Evolutionary conservation across 805 yeast genomes (phyloP).

Genomic region (Peterozyma xylosa): DNA sequence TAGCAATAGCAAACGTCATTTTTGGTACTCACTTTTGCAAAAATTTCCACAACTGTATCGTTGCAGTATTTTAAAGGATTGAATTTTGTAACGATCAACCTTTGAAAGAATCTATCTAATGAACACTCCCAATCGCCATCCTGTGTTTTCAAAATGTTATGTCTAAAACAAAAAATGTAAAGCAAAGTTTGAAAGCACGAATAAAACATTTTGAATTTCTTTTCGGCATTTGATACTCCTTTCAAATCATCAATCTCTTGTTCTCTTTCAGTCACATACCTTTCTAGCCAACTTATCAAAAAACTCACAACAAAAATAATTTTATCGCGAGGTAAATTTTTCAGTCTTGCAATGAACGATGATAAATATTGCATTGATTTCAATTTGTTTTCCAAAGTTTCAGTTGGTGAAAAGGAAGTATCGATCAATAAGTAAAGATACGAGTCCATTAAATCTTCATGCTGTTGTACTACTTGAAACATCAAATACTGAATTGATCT

Average conservation of each 20-base stretch:
- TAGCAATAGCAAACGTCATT: slow-evolving; percentile 90
- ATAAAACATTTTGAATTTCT: slow-evolving; percentile 78
- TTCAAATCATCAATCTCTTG: slow-evolving; percentile 58
- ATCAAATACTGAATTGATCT: slow-evolving; percentile 79
- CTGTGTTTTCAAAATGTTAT: slow-evolving; percentile 42
- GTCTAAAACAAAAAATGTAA: slow-evolving; percentile 88
- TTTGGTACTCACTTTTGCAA: slow-evolving; percentile 86
- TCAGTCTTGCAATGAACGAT: slow-evolving; percentile 85
- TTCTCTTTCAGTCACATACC: slow-evolving; percentile 80
- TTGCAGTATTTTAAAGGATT: slow-evolving; percentile 92
- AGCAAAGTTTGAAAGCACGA: slow-evolving; percentile 86
- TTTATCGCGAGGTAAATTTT: slow-evolving; percentile 61
- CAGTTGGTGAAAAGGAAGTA: slow-evolving; percentile 64
- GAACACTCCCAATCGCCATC: slow-evolving; percentile 63
- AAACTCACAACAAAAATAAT: slow-evolving; percentile 77
- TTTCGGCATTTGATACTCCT: slow-evolving; percentile 32
- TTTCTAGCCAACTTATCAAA: slow-evolving; percentile 74
- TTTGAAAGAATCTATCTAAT: slow-evolving; percentile 79
- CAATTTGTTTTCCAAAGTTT: slow-evolving; percentile 66
- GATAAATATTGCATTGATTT: slow-evolving; percentile 90
- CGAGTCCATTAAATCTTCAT: slow-evolving; percentile 78
- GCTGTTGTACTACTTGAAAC: slow-evolving; percentile 75
- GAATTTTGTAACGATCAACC: slow-evolving; percentile 79
- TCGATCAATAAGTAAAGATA: slow-evolving; percentile 78
- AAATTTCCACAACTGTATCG: slow-evolving; percentile 86